These are phyloP conservation scores for Pisolithus thermaeus DNA, from an alignment of 1,284 basidiomycete genomes.

Conservation along the genomic window DNA sequence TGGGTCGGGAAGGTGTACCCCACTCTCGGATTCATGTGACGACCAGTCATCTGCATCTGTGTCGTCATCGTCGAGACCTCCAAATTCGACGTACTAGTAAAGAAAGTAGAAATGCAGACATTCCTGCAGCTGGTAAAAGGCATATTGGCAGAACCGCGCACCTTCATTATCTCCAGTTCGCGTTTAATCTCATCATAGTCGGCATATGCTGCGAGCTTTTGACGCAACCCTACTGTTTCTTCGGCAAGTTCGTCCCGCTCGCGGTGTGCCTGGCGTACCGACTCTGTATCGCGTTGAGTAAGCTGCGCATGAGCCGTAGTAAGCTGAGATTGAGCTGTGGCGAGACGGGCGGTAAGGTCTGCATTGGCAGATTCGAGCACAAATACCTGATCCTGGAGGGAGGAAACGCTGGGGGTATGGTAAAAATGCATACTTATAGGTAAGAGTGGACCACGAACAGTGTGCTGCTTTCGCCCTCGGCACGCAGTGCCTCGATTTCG, in stretches of 20 bases:
- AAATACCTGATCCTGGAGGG: constrained; percentile 65
- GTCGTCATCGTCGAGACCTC: constrained; percentile 71
- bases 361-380: constrained; percentile 38
- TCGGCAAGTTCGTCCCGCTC: constrained; percentile 33
- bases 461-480: constrained; percentile 72
- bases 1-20: constrained; percentile 73
- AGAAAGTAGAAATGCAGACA: constrained; percentile 1
- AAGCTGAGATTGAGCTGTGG: constrained; percentile 20
- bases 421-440: neutral
- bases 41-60: constrained; percentile 40
- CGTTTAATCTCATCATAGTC: constrained; percentile 97
- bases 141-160: constrained; percentile 27
- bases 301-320: constrained; percentile 16
- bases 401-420: constrained; percentile 55
- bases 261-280: constrained; percentile 13
- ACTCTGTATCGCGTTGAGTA: constrained; percentile 14
- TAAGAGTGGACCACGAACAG: constrained; percentile 39
- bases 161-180: constrained; percentile 96
- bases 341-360: constrained; percentile 16
- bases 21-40: constrained; percentile 25
- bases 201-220: constrained; percentile 63
- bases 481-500: constrained; percentile 86
- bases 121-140: neutral
- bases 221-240: constrained; percentile 65
- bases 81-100: constrained; percentile 86